Evolutionary conservation across 2,329 filamentous ascomycete species (phyloP).

Genomic region (Bertia moriformis): DNA sequence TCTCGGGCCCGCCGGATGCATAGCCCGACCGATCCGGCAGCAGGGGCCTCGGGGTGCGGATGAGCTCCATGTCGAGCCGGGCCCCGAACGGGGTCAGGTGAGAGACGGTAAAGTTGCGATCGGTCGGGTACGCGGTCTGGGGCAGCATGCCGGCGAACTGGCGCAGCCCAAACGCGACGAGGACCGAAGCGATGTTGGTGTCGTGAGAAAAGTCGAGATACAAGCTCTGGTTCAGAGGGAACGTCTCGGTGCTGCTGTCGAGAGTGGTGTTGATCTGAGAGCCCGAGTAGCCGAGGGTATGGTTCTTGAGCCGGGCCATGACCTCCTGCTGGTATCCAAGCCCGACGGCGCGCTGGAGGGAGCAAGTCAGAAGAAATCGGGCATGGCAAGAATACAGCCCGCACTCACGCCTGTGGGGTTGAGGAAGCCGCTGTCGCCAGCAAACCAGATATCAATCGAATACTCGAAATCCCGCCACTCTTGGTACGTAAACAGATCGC

Average conservation of each 20-base stretch:
- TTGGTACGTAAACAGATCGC: conserved; percentile 58
- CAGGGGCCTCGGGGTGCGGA: conserved; percentile 51
- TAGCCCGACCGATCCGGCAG: conserved; percentile 38
- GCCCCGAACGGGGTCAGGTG: conserved; percentile 61
- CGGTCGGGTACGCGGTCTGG: conserved; percentile 31
- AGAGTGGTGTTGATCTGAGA: conserved; percentile 57
- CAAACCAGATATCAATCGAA: conserved; percentile 51
- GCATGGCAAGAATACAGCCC: conserved; percentile 29
- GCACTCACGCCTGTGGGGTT: conserved; percentile 42
- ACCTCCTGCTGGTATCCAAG: conserved; percentile 63
- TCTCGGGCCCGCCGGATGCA: conserved; percentile 30
- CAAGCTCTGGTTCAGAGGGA: conserved; percentile 58
- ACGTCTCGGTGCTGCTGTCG: conserved; percentile 52
- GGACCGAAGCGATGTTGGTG: conserved; percentile 55
- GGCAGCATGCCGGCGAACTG: conserved; percentile 52
- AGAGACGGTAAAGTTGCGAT: conserved; percentile 48
- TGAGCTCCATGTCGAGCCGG: conserved; percentile 60
- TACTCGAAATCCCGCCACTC: conserved; percentile 66
- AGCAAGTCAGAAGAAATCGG: conserved; percentile 21
- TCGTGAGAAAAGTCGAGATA: conserved; percentile 72
- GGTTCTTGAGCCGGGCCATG: conserved; percentile 54
- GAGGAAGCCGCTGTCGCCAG: conserved; percentile 44
- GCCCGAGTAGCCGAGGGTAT: conserved; percentile 41
- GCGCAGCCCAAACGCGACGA: conserved; percentile 58
- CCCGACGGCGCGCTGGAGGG: conserved; percentile 46